Evolutionary conservation across 495 filamentous ascomycete genomes (phyloP).

Genomic region (Cercophora samala): DNA sequence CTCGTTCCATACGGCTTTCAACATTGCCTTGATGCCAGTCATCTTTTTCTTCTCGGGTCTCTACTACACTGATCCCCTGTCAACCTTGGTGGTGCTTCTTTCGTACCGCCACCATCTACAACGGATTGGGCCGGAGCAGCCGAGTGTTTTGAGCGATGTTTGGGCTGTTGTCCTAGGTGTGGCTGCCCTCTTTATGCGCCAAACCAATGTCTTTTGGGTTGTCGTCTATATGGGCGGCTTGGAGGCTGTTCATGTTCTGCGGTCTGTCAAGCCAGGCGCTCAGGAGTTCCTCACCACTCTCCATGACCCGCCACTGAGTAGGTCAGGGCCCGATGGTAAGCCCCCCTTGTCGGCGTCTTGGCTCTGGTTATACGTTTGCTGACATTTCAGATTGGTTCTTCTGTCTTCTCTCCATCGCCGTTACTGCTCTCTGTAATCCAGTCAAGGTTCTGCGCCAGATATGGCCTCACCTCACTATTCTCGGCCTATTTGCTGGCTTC

Average conservation of each 20-base stretch:
- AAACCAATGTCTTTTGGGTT: constrained; percentile 98
- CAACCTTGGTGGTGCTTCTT: constrained; percentile 62
- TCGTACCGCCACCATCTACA: constrained; percentile 61
- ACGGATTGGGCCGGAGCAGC: constrained; percentile 28
- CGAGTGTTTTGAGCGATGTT: constrained; percentile 34
- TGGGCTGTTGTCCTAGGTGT: constrained; percentile 56
- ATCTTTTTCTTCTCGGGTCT: constrained; percentile 93
- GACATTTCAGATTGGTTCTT: constrained; percentile 39
- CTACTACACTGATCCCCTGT: constrained; percentile 88
- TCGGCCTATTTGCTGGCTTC: constrained; percentile 68
- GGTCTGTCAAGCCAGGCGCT: constrained; percentile 33
- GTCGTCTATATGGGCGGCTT: constrained; percentile 79
- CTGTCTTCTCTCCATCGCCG: constrained; percentile 57
- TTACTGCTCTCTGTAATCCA: constrained; percentile 54
- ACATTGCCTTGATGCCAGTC: constrained; percentile 82
- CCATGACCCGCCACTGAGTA: constrained; percentile 61
- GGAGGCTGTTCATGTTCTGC: constrained; percentile 55
- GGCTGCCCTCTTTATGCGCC: constrained; percentile 68
- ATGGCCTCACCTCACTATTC: constrained; percentile 64
- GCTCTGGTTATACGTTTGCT: neutral
- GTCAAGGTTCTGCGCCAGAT: constrained; percentile 49
- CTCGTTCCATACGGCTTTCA: constrained; percentile 64
- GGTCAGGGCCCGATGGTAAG: constrained; percentile 57
- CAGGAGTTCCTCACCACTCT: constrained; percentile 21
- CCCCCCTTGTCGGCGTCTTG: neutral